Evolutionary conservation across 768 basidiomycete genomes (phyloP), one percentile per base, ranked within the genome.

Genomic region (Nevesoporus exiguus): DNA sequence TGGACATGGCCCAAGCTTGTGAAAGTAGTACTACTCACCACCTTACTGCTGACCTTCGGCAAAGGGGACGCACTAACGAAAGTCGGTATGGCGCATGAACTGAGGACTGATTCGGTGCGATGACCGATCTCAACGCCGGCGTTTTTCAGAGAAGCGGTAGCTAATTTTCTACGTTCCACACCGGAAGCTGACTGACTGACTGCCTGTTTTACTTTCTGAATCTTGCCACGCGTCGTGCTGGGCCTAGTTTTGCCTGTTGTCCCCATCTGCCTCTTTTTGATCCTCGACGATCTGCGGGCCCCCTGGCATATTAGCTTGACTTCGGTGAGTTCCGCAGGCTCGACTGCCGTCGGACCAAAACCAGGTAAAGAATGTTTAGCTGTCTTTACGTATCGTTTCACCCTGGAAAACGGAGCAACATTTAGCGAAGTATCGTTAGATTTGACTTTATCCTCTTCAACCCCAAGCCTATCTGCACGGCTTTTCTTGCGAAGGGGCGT

Each of bases 291-390:
- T 39, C 51, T 66, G 21, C 61, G 58, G 39, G 56, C 56, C 10
- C 48, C 59, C 30, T 46, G 46, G 24, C 30, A 34, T 22, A 42
- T 41, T 44, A 53, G 22, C 25, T 42, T 49, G 17, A 25, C 15
- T n/a, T 60, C 59, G 24, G 72, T 70, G 43, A 70, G 63, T 44
- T 69, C 68, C 43, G 75, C 73, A 36, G 68, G 70, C 51, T 75
- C 66, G 33, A 71, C 51, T 19, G 31, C 40, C 6, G 50, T 53
- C 2, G 47, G 45, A 49, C 36, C 49, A 17, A 52, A 51, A 4
- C 36, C 39, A 19, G 73, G 66, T 27, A 75, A 72, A 7, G 74
- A 68, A 24, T 60, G 59, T 33, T 71, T 70, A 17, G 60, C 66
- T 58, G 71, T 73, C 57, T 67, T 72, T 3, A 64, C 64, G 54